Percentiles rank a stretch among this genome's conserved stretches.
These are phyloP conservation scores for Alternaria sp. DNA, from an alignment of 2,329 filamentous ascomycete genomes.

Conservation along the genomic window DNA sequence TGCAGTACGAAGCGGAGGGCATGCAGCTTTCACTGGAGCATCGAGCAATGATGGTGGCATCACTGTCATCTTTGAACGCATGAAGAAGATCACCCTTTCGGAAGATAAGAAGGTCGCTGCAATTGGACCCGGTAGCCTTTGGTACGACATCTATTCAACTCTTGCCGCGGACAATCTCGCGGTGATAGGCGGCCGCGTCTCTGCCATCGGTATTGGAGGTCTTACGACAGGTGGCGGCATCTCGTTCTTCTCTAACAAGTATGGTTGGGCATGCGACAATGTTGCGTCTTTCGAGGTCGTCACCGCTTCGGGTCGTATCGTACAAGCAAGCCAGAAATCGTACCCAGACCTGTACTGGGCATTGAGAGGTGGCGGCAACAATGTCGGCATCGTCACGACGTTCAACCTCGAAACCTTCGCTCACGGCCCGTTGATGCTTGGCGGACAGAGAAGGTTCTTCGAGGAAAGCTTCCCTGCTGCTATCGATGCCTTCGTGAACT, in stretches of 20 bases:
- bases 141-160: constrained; percentile 37
- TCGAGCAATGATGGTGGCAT: constrained; percentile 38
- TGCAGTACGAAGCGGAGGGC: constrained; percentile 47
- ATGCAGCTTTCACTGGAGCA: constrained; percentile 30
- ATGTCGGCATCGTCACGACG: constrained; percentile 37
- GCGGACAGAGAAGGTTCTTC: constrained; percentile 4
- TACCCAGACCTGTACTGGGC: constrained; percentile 49
- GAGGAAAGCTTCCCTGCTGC: constrained; percentile 18
- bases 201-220: constrained; percentile 38
- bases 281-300: constrained; percentile 43
- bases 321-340: constrained; percentile 29
- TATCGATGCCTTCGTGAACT: constrained; percentile 20
- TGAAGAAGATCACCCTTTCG: constrained; percentile 31
- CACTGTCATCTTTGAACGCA: constrained; percentile 29
- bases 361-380: constrained; percentile 43
- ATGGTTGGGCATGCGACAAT: constrained; percentile 44
- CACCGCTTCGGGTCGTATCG: constrained; percentile 25
- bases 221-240: constrained; percentile 29
- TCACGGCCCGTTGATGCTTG: constrained; percentile 15
- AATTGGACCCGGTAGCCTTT: constrained; percentile 42
- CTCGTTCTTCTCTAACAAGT: constrained; percentile 37
- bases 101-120: constrained; percentile 25
- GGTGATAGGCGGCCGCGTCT: constrained; percentile 37
- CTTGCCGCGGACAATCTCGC: constrained; percentile 30
- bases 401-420: constrained; percentile 26